A percentile compares a stretch with the other conserved stretches of the same genome.
Conservation (phyloP, 495 filamentous ascomycete genomes). For the Acidiella bohemica region DNA sequence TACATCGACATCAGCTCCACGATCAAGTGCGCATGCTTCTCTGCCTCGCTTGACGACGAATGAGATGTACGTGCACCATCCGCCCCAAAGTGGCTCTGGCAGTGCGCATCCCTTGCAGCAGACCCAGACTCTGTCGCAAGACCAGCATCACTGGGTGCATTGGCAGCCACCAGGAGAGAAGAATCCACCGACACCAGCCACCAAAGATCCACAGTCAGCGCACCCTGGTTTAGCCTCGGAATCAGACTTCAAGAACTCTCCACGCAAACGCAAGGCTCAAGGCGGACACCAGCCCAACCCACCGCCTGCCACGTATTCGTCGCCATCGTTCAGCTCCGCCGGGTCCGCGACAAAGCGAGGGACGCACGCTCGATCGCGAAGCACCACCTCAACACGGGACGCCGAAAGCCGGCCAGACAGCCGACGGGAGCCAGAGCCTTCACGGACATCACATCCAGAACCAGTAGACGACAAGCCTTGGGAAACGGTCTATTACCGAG, state of each 20-base stretch:
- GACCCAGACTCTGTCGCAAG: conserved; percentile 35
- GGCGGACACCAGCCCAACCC: conserved; percentile 46
- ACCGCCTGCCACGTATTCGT: conserved; percentile 34
- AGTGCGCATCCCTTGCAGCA: conserved; percentile 36
- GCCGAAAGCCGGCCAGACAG: conserved; percentile 8
- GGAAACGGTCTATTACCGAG: background rate
- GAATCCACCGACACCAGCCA: conserved; percentile 39
- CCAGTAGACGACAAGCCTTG: background rate
- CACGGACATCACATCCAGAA: conserved; percentile 1
- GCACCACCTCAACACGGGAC: conserved; percentile 9
- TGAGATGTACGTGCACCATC: conserved; percentile 44
- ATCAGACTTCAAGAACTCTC: conserved; percentile 44
- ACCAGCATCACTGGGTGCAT: conserved; percentile 75
- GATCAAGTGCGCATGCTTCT: conserved; percentile 28
- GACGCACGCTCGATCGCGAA: conserved; percentile 8
- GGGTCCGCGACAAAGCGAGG: conserved; percentile 26
- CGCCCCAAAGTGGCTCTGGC: conserved; percentile 28
- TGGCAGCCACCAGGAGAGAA: conserved; percentile 58
- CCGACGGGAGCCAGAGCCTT: conserved; percentile 6
- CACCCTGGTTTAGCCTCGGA: conserved; percentile 36
- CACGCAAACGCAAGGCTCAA: conserved; percentile 60
- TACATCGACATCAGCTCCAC: conserved; percentile 22
- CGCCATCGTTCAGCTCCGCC: conserved; percentile 39
- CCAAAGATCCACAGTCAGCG: conserved; percentile 46
- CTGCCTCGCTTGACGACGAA: conserved; percentile 43